Base-by-base conservation (phyloP, 2,329 filamentous ascomycete genomes). In the Trichophyton benhamiae region DNA sequence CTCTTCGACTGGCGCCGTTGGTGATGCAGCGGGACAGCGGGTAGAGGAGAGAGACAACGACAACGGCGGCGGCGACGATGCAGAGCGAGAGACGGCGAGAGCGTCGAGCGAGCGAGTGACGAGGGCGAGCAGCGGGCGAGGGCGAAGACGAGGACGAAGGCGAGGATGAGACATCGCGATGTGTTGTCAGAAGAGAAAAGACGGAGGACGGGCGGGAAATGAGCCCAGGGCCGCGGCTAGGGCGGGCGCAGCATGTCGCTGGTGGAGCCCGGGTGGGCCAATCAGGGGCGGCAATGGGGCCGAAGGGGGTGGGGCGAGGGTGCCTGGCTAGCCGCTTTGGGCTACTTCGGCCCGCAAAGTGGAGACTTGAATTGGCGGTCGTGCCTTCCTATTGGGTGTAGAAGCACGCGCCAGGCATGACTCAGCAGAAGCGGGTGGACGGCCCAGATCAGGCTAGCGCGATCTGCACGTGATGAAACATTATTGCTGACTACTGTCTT, bases 181-280 rank as follows among this genome's bases (percentile, higher is more conserved):
- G 33, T 38, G 33, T 38, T 38, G 33, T 38, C 33, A 38, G 33
- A 38, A 38, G 33, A 38, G 33, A 38, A 13, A 11, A 38, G 22
- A 52, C 25, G 3, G 22, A 53, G 49, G 49, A 53, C 11, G 22
- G 49, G 49, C 49, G 49, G 49, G 49, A 53, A 53, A 53, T 53
- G 49, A 53, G 22, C 49, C 33, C 49, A 53, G 49, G 49, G 49
- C 49, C 49, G 49, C 49, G 49, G 49, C 49, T 53, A 27, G 49
- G 25, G 49, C 49, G 49, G 49, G 49, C 49, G 49, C 22, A 53
- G 49, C 49, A 53, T 9, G 44, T 48, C 44, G 44, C 44, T 20
- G 44, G 20, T 48, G 44, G 44, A 48, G 44, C 44, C 44, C 8
- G 3, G 2, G n/a, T 17, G n/a, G 41, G 15, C 41, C 41, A 44